Percentiles rank a stretch among this genome's conserved stretches.
Conservation (phyloP, 1,139 yeast species). For the Geotrichum citri-aurantii region DNA sequence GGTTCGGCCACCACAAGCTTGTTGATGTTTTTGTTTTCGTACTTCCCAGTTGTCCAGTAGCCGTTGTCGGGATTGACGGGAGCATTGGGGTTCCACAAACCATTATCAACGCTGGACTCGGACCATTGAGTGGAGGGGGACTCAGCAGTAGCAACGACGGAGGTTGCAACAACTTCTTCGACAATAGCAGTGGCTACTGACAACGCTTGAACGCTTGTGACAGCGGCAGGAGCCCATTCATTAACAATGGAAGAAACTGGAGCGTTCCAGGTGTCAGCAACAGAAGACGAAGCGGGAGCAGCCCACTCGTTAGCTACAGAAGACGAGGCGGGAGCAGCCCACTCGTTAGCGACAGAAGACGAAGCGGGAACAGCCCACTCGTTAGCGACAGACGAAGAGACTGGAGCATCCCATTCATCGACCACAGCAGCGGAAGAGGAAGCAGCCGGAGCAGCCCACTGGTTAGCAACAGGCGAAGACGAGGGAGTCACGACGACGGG, state of each 20-base stretch:
- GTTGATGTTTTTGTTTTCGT: background rate
- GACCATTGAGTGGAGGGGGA: background rate
- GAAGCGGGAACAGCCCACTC: background rate
- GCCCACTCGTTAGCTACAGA: background rate
- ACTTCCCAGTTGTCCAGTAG: background rate
- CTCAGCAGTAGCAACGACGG: slow-evolving; percentile 1
- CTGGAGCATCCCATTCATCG: background rate
- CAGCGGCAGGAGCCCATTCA: background rate
- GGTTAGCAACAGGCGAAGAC: background rate
- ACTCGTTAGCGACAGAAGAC: background rate
- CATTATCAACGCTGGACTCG: background rate
- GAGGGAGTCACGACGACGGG: background rate
- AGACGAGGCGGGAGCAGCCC: background rate
- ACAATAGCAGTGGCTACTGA: background rate
- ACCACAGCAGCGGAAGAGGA: background rate
- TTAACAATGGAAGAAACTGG: background rate
- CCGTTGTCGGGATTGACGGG: background rate
- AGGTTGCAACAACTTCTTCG: background rate
- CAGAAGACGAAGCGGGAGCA: background rate
- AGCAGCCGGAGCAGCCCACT: background rate
- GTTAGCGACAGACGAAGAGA: background rate
- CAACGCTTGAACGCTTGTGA: background rate
- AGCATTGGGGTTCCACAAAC: background rate
- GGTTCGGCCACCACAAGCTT: background rate
- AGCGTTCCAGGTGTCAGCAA: background rate